A percentile compares a stretch with the other conserved stretches of the same genome.
Conservation (phyloP, 2,329 filamentous ascomycete genomes). For the Nakataea oryzae region DNA sequence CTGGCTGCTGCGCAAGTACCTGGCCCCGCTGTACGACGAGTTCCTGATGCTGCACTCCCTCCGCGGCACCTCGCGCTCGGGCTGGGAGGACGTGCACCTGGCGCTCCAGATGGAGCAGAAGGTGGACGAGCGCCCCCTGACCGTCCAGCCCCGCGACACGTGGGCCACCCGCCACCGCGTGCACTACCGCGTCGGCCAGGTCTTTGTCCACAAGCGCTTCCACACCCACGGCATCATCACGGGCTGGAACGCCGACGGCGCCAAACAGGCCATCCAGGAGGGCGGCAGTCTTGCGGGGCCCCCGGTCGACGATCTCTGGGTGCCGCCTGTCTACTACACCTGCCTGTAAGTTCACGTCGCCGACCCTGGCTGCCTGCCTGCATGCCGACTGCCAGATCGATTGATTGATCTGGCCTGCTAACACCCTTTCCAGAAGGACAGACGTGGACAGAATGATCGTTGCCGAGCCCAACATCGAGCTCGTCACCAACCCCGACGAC, state of each 20-base stretch:
- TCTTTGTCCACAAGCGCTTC: slow-evolving; percentile 77
- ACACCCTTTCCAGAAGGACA: slow-evolving; percentile 37
- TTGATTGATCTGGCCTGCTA: slow-evolving; percentile 2
- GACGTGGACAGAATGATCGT: slow-evolving; percentile 56
- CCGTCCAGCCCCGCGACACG: slow-evolving; percentile 20
- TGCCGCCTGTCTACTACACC: slow-evolving; percentile 70
- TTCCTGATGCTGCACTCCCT: slow-evolving; percentile 20
- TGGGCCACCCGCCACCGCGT: slow-evolving; percentile 29
- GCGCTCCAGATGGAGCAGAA: slow-evolving; percentile 30
- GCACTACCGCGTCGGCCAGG: slow-evolving; percentile 64
- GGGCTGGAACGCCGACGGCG: slow-evolving; percentile 59
- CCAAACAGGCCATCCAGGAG: neutral
- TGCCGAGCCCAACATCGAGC: slow-evolving; percentile 69
- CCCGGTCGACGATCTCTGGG: slow-evolving; percentile 9
- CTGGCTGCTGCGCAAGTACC: slow-evolving; percentile 57
- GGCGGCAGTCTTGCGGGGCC: neutral
- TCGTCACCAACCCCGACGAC: slow-evolving; percentile 35
- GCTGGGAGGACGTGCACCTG: slow-evolving; percentile 23
- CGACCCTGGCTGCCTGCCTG: neutral
- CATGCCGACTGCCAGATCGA: neutral
- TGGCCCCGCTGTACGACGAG: slow-evolving; percentile 49
- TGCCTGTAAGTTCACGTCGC: slow-evolving; percentile 57
- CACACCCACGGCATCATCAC: slow-evolving; percentile 72
- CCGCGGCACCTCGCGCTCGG: slow-evolving; percentile 4
- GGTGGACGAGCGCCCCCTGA: slow-evolving; percentile 30